Percentiles rank a stretch among this genome's conserved stretches.
These are phyloP conservation scores for Penicillium soppii DNA, from an alignment of 495 filamentous ascomycete genomes.

Conservation along the genomic window DNA sequence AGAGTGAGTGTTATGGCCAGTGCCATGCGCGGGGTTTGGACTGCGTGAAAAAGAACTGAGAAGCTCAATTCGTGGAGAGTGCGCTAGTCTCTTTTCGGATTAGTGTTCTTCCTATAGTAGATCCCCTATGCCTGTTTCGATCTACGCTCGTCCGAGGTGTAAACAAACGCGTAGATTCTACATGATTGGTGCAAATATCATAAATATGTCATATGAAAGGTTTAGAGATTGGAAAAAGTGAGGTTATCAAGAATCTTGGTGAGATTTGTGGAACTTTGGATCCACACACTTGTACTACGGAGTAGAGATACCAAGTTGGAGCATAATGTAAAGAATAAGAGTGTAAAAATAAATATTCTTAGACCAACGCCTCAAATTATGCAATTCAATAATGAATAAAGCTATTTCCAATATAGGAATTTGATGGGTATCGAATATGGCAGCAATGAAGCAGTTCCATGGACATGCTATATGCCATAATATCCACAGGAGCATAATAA, in stretches of 20 bases:
- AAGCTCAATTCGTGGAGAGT: slow-evolving; percentile 9
- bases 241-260: too few species aligned
- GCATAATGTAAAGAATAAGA: background rate
- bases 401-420: background rate
- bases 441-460: background rate
- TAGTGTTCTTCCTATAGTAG: background rate
- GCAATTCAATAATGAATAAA: background rate
- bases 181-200: too few species aligned
- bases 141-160: background rate
- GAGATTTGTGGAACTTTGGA: too few species aligned
- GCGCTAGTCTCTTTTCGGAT: background rate
- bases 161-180: background rate
- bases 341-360: background rate
- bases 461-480: background rate
- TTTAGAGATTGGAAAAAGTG: too few species aligned
- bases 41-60: slow-evolving; percentile 3
- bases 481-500: background rate
- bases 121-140: background rate
- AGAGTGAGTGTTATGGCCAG: background rate
- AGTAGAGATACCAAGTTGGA: too few species aligned
- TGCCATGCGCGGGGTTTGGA: background rate
- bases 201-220: too few species aligned
- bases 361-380: background rate
- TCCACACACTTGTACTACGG: too few species aligned
- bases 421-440: slow-evolving; percentile 1